Percentiles rank a stretch among this genome's conserved stretches.
Evolutionary conservation across 2,329 filamentous ascomycete genomes (phyloP).

Genomic region (Tolypocladium guangdongense): DNA sequence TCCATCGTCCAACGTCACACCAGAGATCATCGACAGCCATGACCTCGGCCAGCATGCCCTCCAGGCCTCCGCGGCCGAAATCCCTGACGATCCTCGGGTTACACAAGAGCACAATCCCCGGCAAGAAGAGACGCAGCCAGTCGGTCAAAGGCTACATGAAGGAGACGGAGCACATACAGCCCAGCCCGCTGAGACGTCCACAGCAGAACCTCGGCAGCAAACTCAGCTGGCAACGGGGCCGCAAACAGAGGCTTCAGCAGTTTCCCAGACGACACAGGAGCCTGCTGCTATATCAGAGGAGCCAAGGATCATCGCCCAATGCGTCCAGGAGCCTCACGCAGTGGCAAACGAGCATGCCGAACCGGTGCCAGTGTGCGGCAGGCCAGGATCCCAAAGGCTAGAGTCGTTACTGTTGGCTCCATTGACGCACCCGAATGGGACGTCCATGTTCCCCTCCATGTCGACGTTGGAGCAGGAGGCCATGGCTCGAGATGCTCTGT

Average conservation of each 20-base stretch:
- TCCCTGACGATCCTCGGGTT: neutral
- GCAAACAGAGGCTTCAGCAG: neutral
- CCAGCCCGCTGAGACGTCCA: neutral
- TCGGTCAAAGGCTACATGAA: neutral
- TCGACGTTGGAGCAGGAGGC: constrained; percentile 22
- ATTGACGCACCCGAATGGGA: constrained; percentile 27
- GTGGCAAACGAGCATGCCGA: neutral
- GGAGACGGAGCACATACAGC: neutral
- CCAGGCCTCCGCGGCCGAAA: neutral
- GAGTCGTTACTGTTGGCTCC: constrained; percentile 14
- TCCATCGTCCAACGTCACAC: neutral
- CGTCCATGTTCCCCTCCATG: constrained; percentile 23
- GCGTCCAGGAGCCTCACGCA: neutral
- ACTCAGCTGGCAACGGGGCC: neutral
- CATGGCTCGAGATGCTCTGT: constrained; percentile 24
- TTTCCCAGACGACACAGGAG: neutral
- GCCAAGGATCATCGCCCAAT: neutral
- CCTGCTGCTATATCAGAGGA: neutral
- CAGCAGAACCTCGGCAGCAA: neutral
- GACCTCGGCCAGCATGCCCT: neutral
- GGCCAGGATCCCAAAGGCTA: constrained; percentile 2
- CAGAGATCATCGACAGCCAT: neutral
- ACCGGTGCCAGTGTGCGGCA: neutral
- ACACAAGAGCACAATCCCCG: neutral
- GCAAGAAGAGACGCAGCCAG: neutral